Evolutionary conservation across 129 eudicot species (phyloP).

Genomic region (Mikania micrantha): DNA sequence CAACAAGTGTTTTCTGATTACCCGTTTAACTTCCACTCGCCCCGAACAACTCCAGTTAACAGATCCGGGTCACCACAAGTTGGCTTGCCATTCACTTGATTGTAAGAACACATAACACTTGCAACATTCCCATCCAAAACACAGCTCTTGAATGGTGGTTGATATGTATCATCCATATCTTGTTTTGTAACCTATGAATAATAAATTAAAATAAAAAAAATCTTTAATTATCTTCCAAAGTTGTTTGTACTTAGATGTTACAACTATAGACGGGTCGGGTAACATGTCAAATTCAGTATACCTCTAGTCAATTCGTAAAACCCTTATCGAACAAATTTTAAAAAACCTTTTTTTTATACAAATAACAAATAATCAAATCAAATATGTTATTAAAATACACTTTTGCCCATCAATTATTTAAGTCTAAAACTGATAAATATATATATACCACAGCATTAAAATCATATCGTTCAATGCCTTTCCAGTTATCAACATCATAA

Average conservation of each 20-base stretch:
- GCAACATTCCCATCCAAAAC: conserved; percentile 92
- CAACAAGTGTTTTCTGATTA: conserved; percentile 20
- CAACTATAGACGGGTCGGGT: background rate
- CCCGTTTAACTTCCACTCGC: conserved; percentile 97
- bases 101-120: conserved; percentile 98
- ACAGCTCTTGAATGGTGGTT: conserved; percentile 95
- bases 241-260: background rate
- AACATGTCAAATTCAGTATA: background rate
- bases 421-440: background rate
- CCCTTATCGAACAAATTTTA: background rate
- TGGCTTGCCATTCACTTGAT: conserved; percentile 89
- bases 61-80: conserved; percentile 86
- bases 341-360: background rate
- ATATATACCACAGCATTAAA: conserved; percentile 75
- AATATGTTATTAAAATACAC: background rate
- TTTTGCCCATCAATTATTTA: background rate
- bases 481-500: conserved; percentile 93
- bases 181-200: conserved; percentile 67
- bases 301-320: background rate
- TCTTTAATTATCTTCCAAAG: background rate
- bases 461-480: conserved; percentile 66
- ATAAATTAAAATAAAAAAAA: background rate
- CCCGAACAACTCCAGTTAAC: conserved; percentile 68
- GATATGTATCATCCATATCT: conserved; percentile 90
- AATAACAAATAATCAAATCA: background rate